Evolutionary conservation across 164 flowering plant species (phyloP), one percentile per base, ranked within the genome.

Genomic region (Umbellularia californica): DNA sequence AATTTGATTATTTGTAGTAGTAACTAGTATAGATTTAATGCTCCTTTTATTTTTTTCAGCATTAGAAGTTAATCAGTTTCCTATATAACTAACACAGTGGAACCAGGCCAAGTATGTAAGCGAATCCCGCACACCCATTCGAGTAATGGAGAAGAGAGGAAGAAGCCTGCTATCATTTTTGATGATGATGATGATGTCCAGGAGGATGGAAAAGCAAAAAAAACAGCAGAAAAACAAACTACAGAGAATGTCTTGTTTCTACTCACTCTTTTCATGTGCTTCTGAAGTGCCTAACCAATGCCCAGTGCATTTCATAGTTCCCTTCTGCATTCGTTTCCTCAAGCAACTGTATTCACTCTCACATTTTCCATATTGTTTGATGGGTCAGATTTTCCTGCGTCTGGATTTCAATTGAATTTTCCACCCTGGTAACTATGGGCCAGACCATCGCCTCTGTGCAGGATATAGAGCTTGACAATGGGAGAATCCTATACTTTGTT

Each of bases 41-140:
- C 33, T 30, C 33, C 33, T 30, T 30, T 30, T n/a, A n/a, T 30
- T 3, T 30, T 30, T 30, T 30, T 30, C 33, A 30, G 33, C 33
- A 30, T 30, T 30, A 30, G 33, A 3, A 30, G 12, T 24, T 64
- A 23, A 64, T 3, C n/a, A 7, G 67, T 20, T 13, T 23, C 5
- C 67, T 25, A 13, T 3, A 5, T 22, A 64, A 22, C 25, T 64
- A 11, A 25, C 70, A 13, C 58, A 22, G 3, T 74, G 10, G 51
- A 23, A 33, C 50, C 78, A 30, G 58, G 82, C 87, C 88, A 77
- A 65, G 65, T 17, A 17, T 52, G 50, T 50, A 76, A 75, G 35
- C n/a, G 3, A 2, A 82, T 83, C 69, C 86, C 85, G 0, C 82
- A 77, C 5, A 41, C 73, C 41, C 85, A 82, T 76, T 55, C 78